Base-by-base conservation (phyloP, 495 filamentous ascomycete genomes). In the Cercophora sp. region DNA sequence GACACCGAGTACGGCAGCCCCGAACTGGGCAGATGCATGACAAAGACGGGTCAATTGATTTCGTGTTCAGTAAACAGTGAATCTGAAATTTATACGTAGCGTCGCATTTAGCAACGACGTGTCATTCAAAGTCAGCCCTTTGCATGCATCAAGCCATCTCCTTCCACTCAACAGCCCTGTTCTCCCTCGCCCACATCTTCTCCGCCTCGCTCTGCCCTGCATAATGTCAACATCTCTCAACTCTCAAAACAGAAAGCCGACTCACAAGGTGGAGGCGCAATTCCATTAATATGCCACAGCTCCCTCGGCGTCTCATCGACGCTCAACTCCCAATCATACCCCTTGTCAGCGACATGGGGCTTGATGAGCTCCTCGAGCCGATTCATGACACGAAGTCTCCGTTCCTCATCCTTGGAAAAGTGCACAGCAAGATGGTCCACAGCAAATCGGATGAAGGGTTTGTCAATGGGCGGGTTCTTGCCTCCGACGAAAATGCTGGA, bases 271-370 rank as follows among this genome's bases (percentile, higher is more conserved):
- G 53, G 53, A 2, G 53, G 53, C 11, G 32, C 24, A n/a, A 55
- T 23, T 5, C 53, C 53, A 19, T 55, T 55, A 11, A 55, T 45
- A 27, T 50, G 49, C 53, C 53, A 55, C 46, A 55, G 20, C 27
- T 24, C 53, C n/a, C 46, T 19, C 27, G 53, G 53, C 46, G 53
- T 55, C 46, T 73, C 67, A 22, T 62, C 60, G 35, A 71, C 51
- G 46, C 60, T 57, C 23, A 61, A 67, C 59, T 73, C 70, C 67
- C 67, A 71, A 39, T 69, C 67, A 27, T 66, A 71, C 1, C 70
- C 70, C 54, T 62, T 64, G 15, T 68, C 65, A 9, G 55, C 51
- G 15, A 73, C 51, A 36, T 63, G 58, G 36, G 69, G 65, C 41
- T 59, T 64, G 39, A 73, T 39, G 16, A 59, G 41, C 15, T 25